Base-by-base conservation (phyloP, 78 protist species). In the Chrysochromulina parva region DNA sequence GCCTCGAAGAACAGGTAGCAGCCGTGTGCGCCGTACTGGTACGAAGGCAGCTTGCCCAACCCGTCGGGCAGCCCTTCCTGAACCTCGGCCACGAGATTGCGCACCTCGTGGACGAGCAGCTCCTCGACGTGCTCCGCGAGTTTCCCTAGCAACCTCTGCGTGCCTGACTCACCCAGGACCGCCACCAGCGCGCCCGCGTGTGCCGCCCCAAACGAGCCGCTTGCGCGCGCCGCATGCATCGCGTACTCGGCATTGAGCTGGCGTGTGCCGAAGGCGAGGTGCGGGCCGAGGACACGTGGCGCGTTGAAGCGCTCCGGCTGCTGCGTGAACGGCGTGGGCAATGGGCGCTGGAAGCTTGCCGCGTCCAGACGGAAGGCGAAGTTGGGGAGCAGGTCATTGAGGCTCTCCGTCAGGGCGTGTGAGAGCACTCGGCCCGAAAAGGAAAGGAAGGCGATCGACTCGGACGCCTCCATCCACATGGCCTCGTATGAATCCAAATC, bases 81-180 rank as follows among this genome's bases (percentile, higher is more conserved):
- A 48, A 96, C 69, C 47, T 65, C 97, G 14, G 38, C 16, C 26
- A 97, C 97, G 85, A 95, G 96, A n/a, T 96, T 96, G 28, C 94
- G 17, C 55, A 96, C 67, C 26, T 5, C 6, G 13, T 14, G 13
- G 24, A 14, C 62, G 62, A 58, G 7, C 62, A 58, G 62, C 24
- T 58, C 62, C 78, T 3, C 50, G 24, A 69, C 48, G 38, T 69
- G 53, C 26, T 3, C 50, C 24, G 16, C 7, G 13, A 69, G 78
- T 16, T 5, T 50, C 50, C 52, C n/a, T 10, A n/a, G 7, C 48
- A 69, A 50, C 54, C n/a, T 5, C 26, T 69, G 38, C 52, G 28
- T 24, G 50, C 78, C 78, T 0, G 14, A 60, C 26, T 16, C 20
- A 76, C 90, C 94, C 54, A 93, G 38, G 10, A 93, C 52, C 26